Conservation (phyloP, 2,329 filamentous ascomycete species). For the Graphiopsis chlorocephala region DNA sequence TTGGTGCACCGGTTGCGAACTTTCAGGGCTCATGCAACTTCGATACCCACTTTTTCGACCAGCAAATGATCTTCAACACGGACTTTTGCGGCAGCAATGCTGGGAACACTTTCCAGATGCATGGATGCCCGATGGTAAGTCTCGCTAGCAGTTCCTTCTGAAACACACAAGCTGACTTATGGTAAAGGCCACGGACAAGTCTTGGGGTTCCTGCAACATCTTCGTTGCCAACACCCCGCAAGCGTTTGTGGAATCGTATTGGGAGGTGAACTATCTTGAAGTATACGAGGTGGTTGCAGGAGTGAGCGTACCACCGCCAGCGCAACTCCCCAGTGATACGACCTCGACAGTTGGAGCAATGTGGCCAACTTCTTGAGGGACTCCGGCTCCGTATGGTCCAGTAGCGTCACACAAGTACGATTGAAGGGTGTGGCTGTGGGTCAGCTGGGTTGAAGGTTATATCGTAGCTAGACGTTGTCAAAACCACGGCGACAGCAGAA, state of each 20-base stretch:
- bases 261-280: conserved; percentile 39
- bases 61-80: conserved; percentile 38
- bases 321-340: not conserved
- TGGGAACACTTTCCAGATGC: conserved; percentile 27
- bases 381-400: not conserved
- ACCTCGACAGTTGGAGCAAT: conserved; percentile 4
- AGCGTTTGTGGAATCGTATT: conserved; percentile 38
- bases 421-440: not conserved
- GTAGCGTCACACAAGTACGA: not conserved
- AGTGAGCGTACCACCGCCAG: not conserved
- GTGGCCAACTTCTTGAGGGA: conserved; percentile 10
- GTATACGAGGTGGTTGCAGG: conserved; percentile 28
- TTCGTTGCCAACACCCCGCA: conserved; percentile 32
- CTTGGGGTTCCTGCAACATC: conserved; percentile 30
- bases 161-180: not conserved
- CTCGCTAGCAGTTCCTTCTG: not conserved
- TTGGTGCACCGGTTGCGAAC: conserved; percentile 60
- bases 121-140: conserved; percentile 27
- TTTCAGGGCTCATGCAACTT: conserved; percentile 37
- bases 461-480: not conserved
- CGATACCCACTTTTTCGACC: conserved; percentile 35
- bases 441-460: not conserved
- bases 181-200: conserved; percentile 17
- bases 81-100: conserved; percentile 40
- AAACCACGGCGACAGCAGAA: not conserved